Evolutionary conservation across 2,329 filamentous ascomycete genomes (phyloP).

Genomic region (Trichoderma cornu-damae): DNA sequence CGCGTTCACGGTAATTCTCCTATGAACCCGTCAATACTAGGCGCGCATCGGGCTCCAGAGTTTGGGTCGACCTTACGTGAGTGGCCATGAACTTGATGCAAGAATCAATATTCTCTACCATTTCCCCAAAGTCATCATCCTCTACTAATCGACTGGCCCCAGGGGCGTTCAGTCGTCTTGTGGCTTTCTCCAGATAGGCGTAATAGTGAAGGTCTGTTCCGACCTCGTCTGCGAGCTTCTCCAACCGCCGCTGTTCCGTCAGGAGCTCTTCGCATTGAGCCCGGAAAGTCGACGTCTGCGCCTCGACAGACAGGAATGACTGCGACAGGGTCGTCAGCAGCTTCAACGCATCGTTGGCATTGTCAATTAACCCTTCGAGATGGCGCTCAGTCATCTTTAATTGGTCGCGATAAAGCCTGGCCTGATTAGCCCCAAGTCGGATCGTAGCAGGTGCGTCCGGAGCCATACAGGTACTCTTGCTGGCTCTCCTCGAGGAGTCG

Average conservation of each 20-base stretch:
- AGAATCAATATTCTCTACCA: conserved; percentile 79
- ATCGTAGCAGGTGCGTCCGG: background rate
- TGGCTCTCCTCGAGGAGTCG: conserved; percentile 76
- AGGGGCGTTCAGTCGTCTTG: conserved; percentile 83
- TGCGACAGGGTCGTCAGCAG: conserved; percentile 74
- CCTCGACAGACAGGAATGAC: conserved; percentile 82
- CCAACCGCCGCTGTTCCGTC: conserved; percentile 72
- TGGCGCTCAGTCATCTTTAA: conserved; percentile 75
- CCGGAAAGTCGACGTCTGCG: conserved; percentile 89
- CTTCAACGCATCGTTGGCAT: conserved; percentile 69
- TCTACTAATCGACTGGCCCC: conserved; percentile 83
- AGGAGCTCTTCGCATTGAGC: conserved; percentile 86
- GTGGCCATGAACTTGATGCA: conserved; percentile 90
- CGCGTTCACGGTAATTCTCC: conserved; percentile 80
- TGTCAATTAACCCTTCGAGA: conserved; percentile 70
- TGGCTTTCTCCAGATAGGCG: conserved; percentile 85
- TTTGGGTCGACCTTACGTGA: conserved; percentile 53
- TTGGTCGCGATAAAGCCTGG: conserved; percentile 72
- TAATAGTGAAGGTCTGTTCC: conserved; percentile 92
- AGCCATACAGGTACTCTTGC: conserved; percentile 71
- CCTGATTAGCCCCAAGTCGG: conserved; percentile 28
- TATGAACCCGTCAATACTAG: conserved; percentile 31
- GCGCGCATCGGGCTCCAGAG: background rate
- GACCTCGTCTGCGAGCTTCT: conserved; percentile 75
- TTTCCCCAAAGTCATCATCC: conserved; percentile 77